Evolutionary conservation across 1,284 basidiomycete genomes (phyloP).

Genomic region (Takashimella koratensis): DNA sequence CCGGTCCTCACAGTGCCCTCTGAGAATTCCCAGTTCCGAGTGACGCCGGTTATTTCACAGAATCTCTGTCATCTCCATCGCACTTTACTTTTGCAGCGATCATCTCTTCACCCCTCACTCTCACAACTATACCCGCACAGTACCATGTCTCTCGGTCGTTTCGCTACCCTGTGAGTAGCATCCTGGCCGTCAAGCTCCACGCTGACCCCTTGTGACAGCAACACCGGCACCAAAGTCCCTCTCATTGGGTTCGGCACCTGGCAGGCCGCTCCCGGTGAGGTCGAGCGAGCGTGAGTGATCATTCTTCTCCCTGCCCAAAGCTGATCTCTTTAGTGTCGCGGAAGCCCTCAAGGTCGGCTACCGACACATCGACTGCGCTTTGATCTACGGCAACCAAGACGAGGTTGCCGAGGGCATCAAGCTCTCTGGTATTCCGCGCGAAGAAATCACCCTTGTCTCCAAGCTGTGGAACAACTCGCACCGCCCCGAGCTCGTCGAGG

Average conservation of each 20-base stretch:
- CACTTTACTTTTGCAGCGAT: too few species aligned
- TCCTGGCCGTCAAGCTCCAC: neutral
- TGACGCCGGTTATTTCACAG: too few species aligned
- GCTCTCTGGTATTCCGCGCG: conserved; percentile 69
- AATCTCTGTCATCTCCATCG: too few species aligned
- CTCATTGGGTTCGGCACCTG: conserved; percentile 80
- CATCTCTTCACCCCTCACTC: too few species aligned
- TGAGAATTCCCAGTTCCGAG: too few species aligned
- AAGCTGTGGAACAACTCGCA: conserved; percentile 52
- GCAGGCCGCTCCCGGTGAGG: conserved; percentile 71
- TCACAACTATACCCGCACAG: too few species aligned
- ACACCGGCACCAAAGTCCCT: conserved; percentile 52
- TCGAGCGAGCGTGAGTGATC: conserved; percentile 55
- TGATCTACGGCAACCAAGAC: conserved; percentile 68
- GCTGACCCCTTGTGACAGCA: conserved; percentile 10
- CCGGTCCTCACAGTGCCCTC: too few species aligned
- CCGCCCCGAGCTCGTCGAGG: conserved; percentile 58
- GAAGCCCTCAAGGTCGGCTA: conserved; percentile 69
- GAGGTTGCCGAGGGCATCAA: conserved; percentile 68
- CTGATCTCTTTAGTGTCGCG: conserved; percentile 55
- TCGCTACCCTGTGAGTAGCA: conserved; percentile 21
- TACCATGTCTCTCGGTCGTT: conserved; percentile 25
- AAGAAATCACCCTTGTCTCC: conserved; percentile 78
- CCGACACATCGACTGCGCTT: conserved; percentile 73
- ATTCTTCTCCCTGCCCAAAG: neutral